Base-by-base conservation (phyloP, 345 rosid species). In the Kandelia obovata region DNA sequence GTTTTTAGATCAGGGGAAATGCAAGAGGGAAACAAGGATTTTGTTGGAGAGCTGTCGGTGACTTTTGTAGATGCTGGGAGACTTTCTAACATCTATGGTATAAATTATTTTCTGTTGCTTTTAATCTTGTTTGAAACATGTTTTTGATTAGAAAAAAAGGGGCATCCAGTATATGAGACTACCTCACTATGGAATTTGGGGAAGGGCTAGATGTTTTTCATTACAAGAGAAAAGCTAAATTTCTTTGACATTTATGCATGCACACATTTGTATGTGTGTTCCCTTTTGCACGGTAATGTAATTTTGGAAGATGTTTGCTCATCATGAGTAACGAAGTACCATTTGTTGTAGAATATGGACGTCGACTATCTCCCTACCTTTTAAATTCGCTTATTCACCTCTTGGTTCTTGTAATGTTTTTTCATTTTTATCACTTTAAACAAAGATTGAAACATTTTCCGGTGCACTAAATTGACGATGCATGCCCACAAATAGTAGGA, bases 41-140 rank as follows among this genome's bases (percentile, higher is more conserved):
- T 81, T 86, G 91, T 86, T 62, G 99, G 98, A 71, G 98, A 92
- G 75, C 81, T 95, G 65, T 95, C 98, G 7, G 92, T 95, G 61
- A 95, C 98, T 62, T 89, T 95, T 79, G 97, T 95, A 58, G 89
- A 95, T 81, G 98, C 98, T 65, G 90, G 87, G 70, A 89, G 87
- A 79, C 96, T 95, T 66, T 83, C 87, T 35, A 89, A 89, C 74
- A 80, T 92, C 71, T 88, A 77, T 76, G 99, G 99, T 90, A 83
- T 47, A 55, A 19, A 53, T 67, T 26, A 34, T n/a, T 28, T 47
- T 71, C 30, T n/a, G n/a, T n/a, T n/a, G n/a, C n/a, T n/a, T n/a
- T n/a, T n/a, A 4, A 7, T 70, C 21, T 39, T 65, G 10, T 39
- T 39, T 39, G 15, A 8, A 39, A 9, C n/a, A n/a, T n/a, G n/a